Conservation (phyloP, 2,329 filamentous ascomycete genomes). For the Exophiala sideris region DNA sequence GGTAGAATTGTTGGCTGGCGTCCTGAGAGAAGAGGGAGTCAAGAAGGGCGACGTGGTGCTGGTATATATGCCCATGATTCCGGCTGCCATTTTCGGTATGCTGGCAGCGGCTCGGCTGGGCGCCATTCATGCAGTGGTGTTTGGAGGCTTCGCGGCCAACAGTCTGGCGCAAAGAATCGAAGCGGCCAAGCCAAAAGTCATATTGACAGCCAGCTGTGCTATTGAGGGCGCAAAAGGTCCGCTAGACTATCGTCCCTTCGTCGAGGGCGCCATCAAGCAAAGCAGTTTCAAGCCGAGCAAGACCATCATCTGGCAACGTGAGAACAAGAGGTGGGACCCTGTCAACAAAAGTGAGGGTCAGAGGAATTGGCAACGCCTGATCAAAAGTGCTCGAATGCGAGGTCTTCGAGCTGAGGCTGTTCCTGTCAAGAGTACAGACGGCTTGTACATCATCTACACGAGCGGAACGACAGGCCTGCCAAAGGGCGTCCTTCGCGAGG, state of each 20-base stretch:
- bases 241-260: constrained; percentile 70
- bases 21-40: constrained; percentile 77
- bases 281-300: constrained; percentile 68
- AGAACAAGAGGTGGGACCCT: constrained; percentile 70
- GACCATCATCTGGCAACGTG: constrained; percentile 79
- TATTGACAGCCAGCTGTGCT: constrained; percentile 87
- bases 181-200: constrained; percentile 67
- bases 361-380: constrained; percentile 73
- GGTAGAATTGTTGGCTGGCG: constrained; percentile 77
- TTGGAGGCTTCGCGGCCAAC: constrained; percentile 80
- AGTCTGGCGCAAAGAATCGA: constrained; percentile 87
- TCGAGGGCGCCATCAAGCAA: constrained; percentile 67
- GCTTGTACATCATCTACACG: constrained; percentile 88
- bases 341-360: constrained; percentile 66
- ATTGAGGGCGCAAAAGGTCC: constrained; percentile 83
- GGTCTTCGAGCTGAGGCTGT: constrained; percentile 70
- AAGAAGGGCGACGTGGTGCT: constrained; percentile 81
- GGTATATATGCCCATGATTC: constrained; percentile 97
- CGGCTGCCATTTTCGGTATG: constrained; percentile 79
- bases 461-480: constrained; percentile 77
- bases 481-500: constrained; percentile 78
- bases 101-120: constrained; percentile 77
- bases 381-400: constrained; percentile 66
- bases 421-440: constrained; percentile 72
- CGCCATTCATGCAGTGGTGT: constrained; percentile 87